Evolutionary conservation across 768 basidiomycete genomes (phyloP).

Genomic region (Suillus bovinus): DNA sequence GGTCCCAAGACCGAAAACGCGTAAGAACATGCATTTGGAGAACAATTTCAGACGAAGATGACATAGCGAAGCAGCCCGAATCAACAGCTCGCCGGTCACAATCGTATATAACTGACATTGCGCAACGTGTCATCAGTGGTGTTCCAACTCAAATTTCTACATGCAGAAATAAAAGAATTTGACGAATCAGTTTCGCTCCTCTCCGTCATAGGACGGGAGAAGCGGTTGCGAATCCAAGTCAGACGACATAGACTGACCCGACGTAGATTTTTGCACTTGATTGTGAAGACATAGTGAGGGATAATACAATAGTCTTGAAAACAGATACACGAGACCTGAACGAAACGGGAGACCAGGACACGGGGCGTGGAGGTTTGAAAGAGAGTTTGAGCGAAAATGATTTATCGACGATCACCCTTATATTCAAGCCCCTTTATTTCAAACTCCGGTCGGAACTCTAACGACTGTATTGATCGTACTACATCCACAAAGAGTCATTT

Average conservation of each 20-base stretch:
- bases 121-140: slow-evolving; percentile 92
- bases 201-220: slow-evolving; percentile 43
- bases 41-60: slow-evolving; percentile 40
- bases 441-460: slow-evolving; percentile 50
- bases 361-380: slow-evolving; percentile 50
- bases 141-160: slow-evolving; percentile 95
- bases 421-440: slow-evolving; percentile 42
- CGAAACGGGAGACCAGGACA: slow-evolving; percentile 60
- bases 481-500: slow-evolving; percentile 11
- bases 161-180: slow-evolving; percentile 44
- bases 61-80: slow-evolving; percentile 41
- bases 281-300: slow-evolving; percentile 21
- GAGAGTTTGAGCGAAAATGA: slow-evolving; percentile 35
- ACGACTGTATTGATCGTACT: slow-evolving; percentile 19
- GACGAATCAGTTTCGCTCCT: slow-evolving; percentile 56
- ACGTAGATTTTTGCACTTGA: slow-evolving; percentile 78
- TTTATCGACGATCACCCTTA: slow-evolving; percentile 39
- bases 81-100: slow-evolving; percentile 18
- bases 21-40: slow-evolving; percentile 35
- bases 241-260: slow-evolving; percentile 81
- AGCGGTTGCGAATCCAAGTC: slow-evolving; percentile 43
- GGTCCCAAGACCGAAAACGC: slow-evolving; percentile 22
- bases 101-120: slow-evolving; percentile 56
- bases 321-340: slow-evolving; percentile 54
- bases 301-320: slow-evolving; percentile 53